A percentile compares a stretch with the other conserved stretches of the same genome.
phyloP scores from a whole-genome alignment of 768 basidiomycete genomes.

The Ramaria rubella region DNA sequence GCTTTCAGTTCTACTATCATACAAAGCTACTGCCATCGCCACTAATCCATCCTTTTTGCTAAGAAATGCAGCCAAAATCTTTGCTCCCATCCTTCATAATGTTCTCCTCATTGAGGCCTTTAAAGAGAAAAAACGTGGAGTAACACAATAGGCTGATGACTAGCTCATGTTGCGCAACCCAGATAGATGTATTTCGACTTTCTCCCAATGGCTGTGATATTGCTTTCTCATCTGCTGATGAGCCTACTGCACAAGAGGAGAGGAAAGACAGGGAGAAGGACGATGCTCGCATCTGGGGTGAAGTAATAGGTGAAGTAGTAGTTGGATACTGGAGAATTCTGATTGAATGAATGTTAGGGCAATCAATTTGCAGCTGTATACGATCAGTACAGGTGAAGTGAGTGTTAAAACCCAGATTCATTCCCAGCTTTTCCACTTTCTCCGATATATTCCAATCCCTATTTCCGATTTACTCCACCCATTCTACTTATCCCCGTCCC shows the following conservation, averaged over 20 bases:
- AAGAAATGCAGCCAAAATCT: background rate
- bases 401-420: too few species aligned
- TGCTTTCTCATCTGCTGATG: conserved; percentile 8
- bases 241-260: conserved; percentile 12
- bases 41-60: too few species aligned
- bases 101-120: background rate
- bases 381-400: conserved; percentile 1
- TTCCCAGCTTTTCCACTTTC: too few species aligned
- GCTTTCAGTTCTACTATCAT: too few species aligned
- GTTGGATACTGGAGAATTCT: too few species aligned
- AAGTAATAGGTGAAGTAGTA: background rate
- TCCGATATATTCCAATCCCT: too few species aligned
- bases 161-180: background rate
- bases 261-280: conserved; percentile 13
- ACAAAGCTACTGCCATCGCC: too few species aligned
- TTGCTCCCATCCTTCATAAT: background rate
- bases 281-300: conserved; percentile 12
- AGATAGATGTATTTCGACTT: conserved; percentile 4
- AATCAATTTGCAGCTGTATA: background rate
- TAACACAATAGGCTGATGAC: background rate
- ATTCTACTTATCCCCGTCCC: too few species aligned
- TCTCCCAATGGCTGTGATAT: conserved; percentile 14
- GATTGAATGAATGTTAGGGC: background rate
- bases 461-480: too few species aligned
- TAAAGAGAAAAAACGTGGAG: conserved; percentile 5